Evolutionary conservation across 306 rosid genomes (phyloP), one percentile per base, ranked within the genome.

Genomic region (Cucurbita pepo): DNA sequence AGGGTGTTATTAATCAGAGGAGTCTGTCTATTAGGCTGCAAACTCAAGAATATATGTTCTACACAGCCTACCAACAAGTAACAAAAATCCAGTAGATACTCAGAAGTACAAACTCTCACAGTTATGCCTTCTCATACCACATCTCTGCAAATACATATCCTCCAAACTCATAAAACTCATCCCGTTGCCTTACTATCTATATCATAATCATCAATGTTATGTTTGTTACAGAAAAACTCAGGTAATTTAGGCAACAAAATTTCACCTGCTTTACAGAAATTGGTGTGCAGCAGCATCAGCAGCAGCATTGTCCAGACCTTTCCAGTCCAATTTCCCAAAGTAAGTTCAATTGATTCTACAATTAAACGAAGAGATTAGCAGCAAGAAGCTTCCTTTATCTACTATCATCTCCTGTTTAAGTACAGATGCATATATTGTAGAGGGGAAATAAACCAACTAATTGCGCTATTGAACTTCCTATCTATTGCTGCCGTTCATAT

Each of bases 401-500:
- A 44, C 55, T 65, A 41, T 14, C 41, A 47, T 47, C 43, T 47
- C 73, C 43, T 21, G 73, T 67, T 50, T 0, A 19, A 47, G 56
- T 67, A 25, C 56, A 67, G 72, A 0, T 15, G 21, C 43, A 45
- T 13, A 25, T 48, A 2, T 25, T 66, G 54, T 69, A 30, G 25
- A 25, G 57, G 43, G 21, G 13, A 25, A 67, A 63, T n/a, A 16
- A 63, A 40, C 51, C 13, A 41, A 11, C 54, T 57, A 57, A 57
- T 21, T 64, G 5, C 2, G 9, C 9, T 22, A 47, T 69, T 8
- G 73, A 41, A 41, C 19, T 47, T 44, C 51, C 34, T 34, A 36
- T 54, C 67, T 73, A 87, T 81, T 88, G 90, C 59, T 90, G 98
- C 84, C 85, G 97, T 81, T 93, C 98, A 75, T 93, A 93, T 82